These are phyloP conservation scores for Sesbania bispinosa DNA, from an alignment of 306 rosid species.

Conservation along the genomic window DNA sequence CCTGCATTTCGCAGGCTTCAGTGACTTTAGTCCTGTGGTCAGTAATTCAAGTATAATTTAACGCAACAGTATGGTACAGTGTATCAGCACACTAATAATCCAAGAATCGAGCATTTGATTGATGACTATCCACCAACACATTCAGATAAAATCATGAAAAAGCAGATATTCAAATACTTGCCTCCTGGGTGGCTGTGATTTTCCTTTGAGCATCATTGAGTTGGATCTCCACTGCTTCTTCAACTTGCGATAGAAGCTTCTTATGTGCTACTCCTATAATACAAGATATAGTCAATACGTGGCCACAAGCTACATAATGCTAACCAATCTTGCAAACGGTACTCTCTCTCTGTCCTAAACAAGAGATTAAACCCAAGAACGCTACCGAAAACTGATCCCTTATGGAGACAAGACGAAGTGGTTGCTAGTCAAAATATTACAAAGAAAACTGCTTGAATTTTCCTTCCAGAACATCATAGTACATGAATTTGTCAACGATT, in stretches of 20 bases:
- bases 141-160: constrained; percentile 16
- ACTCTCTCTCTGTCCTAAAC: not conserved
- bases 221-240: constrained; percentile 60
- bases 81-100: not conserved
- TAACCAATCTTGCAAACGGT: constrained; percentile 11
- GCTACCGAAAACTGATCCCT: not conserved
- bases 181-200: constrained; percentile 70
- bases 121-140: constrained; percentile 23
- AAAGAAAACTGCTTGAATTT: not conserved
- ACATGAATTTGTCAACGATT: not conserved
- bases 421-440: constrained; percentile 7
- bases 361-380: not conserved
- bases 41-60: constrained; percentile 18
- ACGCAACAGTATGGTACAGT: not conserved
- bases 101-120: constrained; percentile 16
- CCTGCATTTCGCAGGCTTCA: constrained; percentile 14
- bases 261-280: constrained; percentile 67
- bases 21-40: not conserved
- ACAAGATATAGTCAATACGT: constrained; percentile 14
- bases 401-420: not conserved
- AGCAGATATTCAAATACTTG: constrained; percentile 37
- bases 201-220: constrained; percentile 69
- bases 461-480: not conserved
- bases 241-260: constrained; percentile 74
- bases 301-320: constrained; percentile 6